These are phyloP conservation scores for Candida insectalens DNA, from an alignment of 805 yeast genomes.

Conservation along the genomic window DNA sequence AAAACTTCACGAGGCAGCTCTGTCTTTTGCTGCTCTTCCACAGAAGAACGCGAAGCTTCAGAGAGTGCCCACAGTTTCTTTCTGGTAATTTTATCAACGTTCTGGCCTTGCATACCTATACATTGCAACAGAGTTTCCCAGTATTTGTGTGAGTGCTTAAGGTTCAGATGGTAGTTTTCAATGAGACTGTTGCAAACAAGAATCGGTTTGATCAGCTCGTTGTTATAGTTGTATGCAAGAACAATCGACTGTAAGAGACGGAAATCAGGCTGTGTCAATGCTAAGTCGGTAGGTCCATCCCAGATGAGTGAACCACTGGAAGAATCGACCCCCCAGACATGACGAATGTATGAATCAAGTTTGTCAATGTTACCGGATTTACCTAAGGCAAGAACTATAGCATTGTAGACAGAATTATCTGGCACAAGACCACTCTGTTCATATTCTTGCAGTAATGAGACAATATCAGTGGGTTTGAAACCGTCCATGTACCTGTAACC, in stretches of 20 bases:
- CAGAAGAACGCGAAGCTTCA: not conserved
- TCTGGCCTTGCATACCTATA: slow-evolving; percentile 14
- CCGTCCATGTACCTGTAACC: slow-evolving; percentile 9
- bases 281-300: too few species aligned
- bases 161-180: slow-evolving; percentile 12
- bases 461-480: slow-evolving; percentile 4
- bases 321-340: slow-evolving; percentile 20
- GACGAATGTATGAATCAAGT: slow-evolving; percentile 15
- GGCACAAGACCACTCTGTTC: slow-evolving; percentile 11
- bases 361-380: slow-evolving; percentile 15
- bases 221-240: slow-evolving; percentile 21
- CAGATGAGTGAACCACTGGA: too few species aligned
- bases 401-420: slow-evolving; percentile 12
- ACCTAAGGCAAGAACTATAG: slow-evolving; percentile 21
- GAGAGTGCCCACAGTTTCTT: slow-evolving; percentile 9
- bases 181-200: slow-evolving; percentile 15
- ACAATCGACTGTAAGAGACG: slow-evolving; percentile 18
- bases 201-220: slow-evolving; percentile 20
- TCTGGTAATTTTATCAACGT: slow-evolving; percentile 13
- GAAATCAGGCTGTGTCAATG: slow-evolving; percentile 17
- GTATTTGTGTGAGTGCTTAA: slow-evolving; percentile 12
- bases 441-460: slow-evolving; percentile 11
- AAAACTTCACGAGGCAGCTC: slow-evolving; percentile 13
- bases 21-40: not conserved
- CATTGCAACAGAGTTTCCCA: slow-evolving; percentile 20